Evolutionary conservation across 2,329 filamentous ascomycete species (phyloP).

Genomic region (Xylaria sp.): DNA sequence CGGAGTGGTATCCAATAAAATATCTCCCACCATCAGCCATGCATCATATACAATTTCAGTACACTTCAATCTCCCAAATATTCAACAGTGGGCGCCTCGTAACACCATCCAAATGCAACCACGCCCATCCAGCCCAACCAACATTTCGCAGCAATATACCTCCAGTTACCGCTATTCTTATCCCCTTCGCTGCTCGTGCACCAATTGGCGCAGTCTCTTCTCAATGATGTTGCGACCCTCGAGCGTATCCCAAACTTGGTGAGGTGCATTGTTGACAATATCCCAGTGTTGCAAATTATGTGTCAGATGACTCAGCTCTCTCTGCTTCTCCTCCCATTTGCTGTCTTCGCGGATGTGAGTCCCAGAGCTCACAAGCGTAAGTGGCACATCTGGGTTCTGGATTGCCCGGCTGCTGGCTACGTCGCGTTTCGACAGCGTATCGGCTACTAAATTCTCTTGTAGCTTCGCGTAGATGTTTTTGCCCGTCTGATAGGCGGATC

Average conservation of each 20-base stretch:
- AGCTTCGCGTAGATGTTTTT: conserved; percentile 91
- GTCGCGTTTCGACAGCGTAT: conserved; percentile 85
- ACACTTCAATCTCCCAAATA: conserved; percentile 13
- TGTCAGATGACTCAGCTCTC: conserved; percentile 84
- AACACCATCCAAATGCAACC: conserved; percentile 15
- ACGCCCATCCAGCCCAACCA: background rate
- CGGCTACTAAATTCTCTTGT: conserved; percentile 90
- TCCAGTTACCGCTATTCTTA: background rate
- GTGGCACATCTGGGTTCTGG: conserved; percentile 77
- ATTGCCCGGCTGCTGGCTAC: conserved; percentile 82
- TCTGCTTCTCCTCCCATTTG: conserved; percentile 85
- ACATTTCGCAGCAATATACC: conserved; percentile 10
- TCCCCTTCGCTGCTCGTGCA: conserved; percentile 52
- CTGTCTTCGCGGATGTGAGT: conserved; percentile 72
- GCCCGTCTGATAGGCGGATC: conserved; percentile 79
- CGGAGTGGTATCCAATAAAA: background rate
- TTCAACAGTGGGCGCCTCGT: background rate
- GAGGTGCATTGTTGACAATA: conserved; percentile 83
- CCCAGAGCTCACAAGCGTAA: conserved; percentile 87
- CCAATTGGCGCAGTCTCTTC: conserved; percentile 77
- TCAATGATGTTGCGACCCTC: conserved; percentile 81
- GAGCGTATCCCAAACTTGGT: conserved; percentile 83
- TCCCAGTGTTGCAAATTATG: conserved; percentile 85
- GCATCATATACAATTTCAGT: conserved; percentile 12
- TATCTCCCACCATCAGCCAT: conserved; percentile 12